These are phyloP conservation scores for Starmerella powellii DNA, from an alignment of 805 yeast genomes.

Conservation along the genomic window DNA sequence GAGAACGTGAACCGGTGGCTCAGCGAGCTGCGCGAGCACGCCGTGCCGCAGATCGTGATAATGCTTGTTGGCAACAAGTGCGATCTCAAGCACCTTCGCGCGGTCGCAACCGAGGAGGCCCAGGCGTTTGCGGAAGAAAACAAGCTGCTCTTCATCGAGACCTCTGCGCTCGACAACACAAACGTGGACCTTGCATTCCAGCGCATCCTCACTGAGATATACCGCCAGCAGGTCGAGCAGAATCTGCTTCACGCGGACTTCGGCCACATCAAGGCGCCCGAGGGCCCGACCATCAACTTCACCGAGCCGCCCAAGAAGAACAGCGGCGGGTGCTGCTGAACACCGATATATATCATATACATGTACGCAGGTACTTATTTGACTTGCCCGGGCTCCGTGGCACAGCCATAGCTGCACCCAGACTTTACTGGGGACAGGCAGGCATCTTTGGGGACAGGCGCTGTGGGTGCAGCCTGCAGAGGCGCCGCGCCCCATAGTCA, in stretches of 20 bases:
- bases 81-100: slow-evolving; percentile 84
- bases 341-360: not conserved
- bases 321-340: slow-evolving; percentile 54
- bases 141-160: slow-evolving; percentile 84
- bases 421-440: too few species aligned
- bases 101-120: slow-evolving; percentile 97
- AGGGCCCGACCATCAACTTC: slow-evolving; percentile 82
- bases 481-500: too few species aligned
- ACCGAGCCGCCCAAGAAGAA: slow-evolving; percentile 79
- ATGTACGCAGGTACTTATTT: not conserved
- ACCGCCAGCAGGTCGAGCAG: slow-evolving; percentile 93
- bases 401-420: too few species aligned
- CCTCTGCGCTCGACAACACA: slow-evolving; percentile 85
- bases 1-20: slow-evolving; percentile 83
- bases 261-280: slow-evolving; percentile 52
- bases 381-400: too few species aligned
- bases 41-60: slow-evolving; percentile 91
- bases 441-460: too few species aligned
- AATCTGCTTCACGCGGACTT: slow-evolving; percentile 66
- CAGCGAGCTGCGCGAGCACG: slow-evolving; percentile 92
- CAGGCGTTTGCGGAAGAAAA: slow-evolving; percentile 73
- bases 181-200: slow-evolving; percentile 92
- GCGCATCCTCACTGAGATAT: slow-evolving; percentile 82
- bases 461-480: too few species aligned
- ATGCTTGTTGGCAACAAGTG: slow-evolving; percentile 96